Evolutionary conservation across 163 green algal genomes (phyloP).

Genomic region (Chloromonas sp.): DNA sequence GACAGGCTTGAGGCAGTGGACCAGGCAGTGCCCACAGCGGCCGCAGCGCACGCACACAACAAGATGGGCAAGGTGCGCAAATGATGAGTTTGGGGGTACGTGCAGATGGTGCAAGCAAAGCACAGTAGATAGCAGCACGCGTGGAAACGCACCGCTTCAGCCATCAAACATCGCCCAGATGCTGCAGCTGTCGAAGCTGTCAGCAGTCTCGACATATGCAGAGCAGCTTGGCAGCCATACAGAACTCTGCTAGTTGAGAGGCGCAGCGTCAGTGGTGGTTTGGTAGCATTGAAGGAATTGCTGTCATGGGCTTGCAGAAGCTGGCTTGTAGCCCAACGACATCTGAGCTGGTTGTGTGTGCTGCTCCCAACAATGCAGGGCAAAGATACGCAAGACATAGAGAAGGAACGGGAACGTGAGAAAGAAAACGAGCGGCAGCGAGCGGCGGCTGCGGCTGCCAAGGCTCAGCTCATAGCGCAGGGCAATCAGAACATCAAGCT

Average conservation of each 20-base stretch:
- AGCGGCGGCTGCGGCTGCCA: slow-evolving; percentile 59
- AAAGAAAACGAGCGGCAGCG: slow-evolving; percentile 65
- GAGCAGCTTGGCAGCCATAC: neutral
- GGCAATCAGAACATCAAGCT: slow-evolving; percentile 40
- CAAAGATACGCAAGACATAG: slow-evolving; percentile 50
- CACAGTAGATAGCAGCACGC: too few relatives aligned
- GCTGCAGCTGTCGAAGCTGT: neutral
- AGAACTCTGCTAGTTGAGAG: neutral
- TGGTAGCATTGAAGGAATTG: too few relatives aligned
- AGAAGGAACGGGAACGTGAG: slow-evolving; percentile 62
- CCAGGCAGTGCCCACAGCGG: slow-evolving; percentile 22
- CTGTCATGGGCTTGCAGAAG: too few relatives aligned
- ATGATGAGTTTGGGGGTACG: neutral
- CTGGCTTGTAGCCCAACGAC: neutral
- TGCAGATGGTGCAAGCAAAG: neutral
- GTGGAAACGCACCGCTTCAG: too few relatives aligned
- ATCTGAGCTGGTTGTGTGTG: neutral
- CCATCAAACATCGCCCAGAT: neutral
- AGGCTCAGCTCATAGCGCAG: slow-evolving; percentile 59
- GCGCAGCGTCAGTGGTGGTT: too few relatives aligned
- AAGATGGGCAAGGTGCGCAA: slow-evolving; percentile 3
- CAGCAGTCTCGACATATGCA: neutral
- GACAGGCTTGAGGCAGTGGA: slow-evolving; percentile 77
- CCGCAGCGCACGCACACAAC: neutral
- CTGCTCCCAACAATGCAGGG: neutral